These are phyloP conservation scores for Helenozyma rhizophorensis DNA, from an alignment of 805 yeast genomes.

Conservation along the genomic window DNA sequence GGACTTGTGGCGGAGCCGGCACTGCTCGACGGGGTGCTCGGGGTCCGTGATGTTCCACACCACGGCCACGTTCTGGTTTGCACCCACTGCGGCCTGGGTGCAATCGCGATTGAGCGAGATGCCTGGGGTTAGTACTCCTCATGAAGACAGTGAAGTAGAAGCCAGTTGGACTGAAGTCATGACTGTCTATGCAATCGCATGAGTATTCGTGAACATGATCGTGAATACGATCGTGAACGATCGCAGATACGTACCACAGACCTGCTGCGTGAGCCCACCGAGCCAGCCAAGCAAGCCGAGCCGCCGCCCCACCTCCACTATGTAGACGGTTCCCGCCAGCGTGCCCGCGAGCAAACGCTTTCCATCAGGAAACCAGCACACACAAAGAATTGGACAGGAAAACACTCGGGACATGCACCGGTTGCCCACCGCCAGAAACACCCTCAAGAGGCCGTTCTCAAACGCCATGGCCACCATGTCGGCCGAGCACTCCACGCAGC, in stretches of 20 bases:
- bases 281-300: constrained; percentile 13
- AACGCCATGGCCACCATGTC: constrained; percentile 54
- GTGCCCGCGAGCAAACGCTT: constrained; percentile 57
- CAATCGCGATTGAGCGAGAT: constrained; percentile 54
- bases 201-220: not conserved
- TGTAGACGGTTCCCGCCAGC: constrained; percentile 54
- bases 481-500: constrained; percentile 55
- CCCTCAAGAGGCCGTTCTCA: constrained; percentile 47
- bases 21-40: constrained; percentile 39
- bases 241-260: constrained; percentile 32
- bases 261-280: constrained; percentile 30
- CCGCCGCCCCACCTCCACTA: constrained; percentile 29
- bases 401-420: constrained; percentile 24
- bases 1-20: constrained; percentile 62
- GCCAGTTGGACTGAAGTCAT: not conserved
- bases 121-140: constrained; percentile 38
- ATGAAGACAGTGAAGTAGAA: not conserved
- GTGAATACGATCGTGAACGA: too few relatives aligned
- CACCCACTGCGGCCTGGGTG: constrained; percentile 70
- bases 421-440: constrained; percentile 31
- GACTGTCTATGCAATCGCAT: constrained; percentile 38
- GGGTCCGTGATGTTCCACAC: constrained; percentile 59
- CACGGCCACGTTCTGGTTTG: constrained; percentile 76
- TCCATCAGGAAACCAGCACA: constrained; percentile 53
- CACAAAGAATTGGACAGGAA: constrained; percentile 41